Evolutionary conservation across 352 stramenopile species (phyloP).

Genomic region (Phytophthora pseudosyringae): DNA sequence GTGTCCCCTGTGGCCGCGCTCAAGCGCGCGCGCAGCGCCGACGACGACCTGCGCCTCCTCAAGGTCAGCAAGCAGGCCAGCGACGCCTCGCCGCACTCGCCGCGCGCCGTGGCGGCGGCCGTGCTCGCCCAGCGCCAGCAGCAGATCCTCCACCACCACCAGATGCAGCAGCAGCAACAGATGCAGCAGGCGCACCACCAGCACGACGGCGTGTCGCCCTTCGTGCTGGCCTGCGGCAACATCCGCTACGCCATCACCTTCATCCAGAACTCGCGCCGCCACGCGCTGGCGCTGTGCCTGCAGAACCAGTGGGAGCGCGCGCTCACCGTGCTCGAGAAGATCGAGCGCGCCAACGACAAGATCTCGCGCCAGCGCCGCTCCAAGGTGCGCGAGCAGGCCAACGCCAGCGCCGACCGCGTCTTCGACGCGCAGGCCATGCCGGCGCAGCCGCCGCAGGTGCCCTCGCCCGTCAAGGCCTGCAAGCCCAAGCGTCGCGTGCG

Average conservation of each 20-base stretch:
- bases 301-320: constrained; percentile 83
- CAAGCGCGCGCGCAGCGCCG: constrained; percentile 63
- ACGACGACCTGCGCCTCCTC: constrained; percentile 61
- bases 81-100: constrained; percentile 56
- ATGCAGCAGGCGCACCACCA: constrained; percentile 23
- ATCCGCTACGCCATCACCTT: constrained; percentile 79
- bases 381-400: constrained; percentile 66
- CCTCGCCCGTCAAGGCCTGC: constrained; percentile 24
- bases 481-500: constrained; percentile 50
- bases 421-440: constrained; percentile 34
- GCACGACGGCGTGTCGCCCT: constrained; percentile 36
- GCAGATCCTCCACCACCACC: constrained; percentile 22
- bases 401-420: constrained; percentile 43
- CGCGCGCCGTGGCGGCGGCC: constrained; percentile 31
- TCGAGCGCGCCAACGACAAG: constrained; percentile 82
- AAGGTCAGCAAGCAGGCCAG: constrained; percentile 69
- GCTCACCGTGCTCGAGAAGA: constrained; percentile 78
- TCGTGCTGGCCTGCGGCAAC: constrained; percentile 60
- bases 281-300: constrained; percentile 68
- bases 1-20: constrained; percentile 48
- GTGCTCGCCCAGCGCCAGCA: constrained; percentile 38
- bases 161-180: constrained; percentile 31
- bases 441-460: constrained; percentile 32
- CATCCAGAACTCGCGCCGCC: constrained; percentile 75
- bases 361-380: constrained; percentile 71